Base-by-base conservation (phyloP, 73 alveolate genomes). In the Paramecium caudatum region DNA sequence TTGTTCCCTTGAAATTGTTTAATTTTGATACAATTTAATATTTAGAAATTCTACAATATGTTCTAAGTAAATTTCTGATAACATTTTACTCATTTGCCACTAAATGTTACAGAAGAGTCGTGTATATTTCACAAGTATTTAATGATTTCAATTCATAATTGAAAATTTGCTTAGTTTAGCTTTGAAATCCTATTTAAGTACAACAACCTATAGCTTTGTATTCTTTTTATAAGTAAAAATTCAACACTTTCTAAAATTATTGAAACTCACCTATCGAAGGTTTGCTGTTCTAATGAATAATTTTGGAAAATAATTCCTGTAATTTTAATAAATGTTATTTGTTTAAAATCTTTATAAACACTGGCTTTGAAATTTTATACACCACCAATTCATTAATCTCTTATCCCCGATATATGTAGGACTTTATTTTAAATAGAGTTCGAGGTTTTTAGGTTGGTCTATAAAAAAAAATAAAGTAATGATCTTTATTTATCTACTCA, bases 401-500 rank as follows among this genome's bases (percentile, higher is more conserved):
- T 36, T 65, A 10, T 1, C 83, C 49, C 8, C 34, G 27, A 33
- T 25, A 65, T 5, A 10, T 32, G 32, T 46, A 65, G 10, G 27
- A 65, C 17, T 65, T 65, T 25, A 65, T 65, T 65, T 23, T 65
- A 65, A 65, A 65, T 12, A 33, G 37, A 2, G 34, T 65, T 27
- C 83, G 10, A 3, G 2, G 34, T 65, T 65, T 4, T 32, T 65
- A 32, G 27, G 6, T 32, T 9, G 49, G 50, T 36, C 34, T 65
- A 33, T 32, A 65, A 13, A 8, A 16, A 65, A 65, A 65, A 3
- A 65, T 65, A 13, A 25, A 65, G 34, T 65, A 65, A 65, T 65
- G 83, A 65, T 65, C 83, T 36, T n/a, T 65, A 65, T 36, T 65
- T 0, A 65, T 65, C 34, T 65, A 9, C 15, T 65, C 83, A 13